These are phyloP conservation scores for Brassica napus DNA, from an alignment of 345 rosid genomes.

Conservation along the genomic window DNA sequence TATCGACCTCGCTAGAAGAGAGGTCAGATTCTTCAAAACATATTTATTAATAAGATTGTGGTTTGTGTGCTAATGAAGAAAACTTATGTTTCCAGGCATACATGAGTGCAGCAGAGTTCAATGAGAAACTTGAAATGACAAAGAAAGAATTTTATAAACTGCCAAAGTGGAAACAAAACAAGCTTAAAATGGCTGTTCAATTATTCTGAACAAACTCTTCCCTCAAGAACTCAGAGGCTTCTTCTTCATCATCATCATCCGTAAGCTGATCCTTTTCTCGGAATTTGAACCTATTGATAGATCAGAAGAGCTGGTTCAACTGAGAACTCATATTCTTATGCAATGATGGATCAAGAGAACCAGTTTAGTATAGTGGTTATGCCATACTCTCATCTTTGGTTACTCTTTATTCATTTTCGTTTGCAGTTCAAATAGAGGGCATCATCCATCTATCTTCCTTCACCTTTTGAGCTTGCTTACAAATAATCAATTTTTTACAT, in stretches of 20 bases:
- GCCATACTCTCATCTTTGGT: not conserved
- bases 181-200: slow-evolving; percentile 83
- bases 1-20: slow-evolving; percentile 89
- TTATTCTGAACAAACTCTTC: slow-evolving; percentile 57
- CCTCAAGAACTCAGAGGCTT: slow-evolving; percentile 22
- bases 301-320: not conserved
- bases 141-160: slow-evolving; percentile 77
- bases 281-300: not conserved
- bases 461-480: slow-evolving; percentile 24
- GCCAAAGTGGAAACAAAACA: slow-evolving; percentile 99
- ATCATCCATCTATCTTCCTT: not conserved
- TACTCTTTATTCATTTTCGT: slow-evolving; percentile 7
- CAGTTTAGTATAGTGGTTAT: not conserved
- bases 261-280: slow-evolving; percentile 19
- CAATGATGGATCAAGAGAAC: slow-evolving; percentile 2
- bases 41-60: not conserved
- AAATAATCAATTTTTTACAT: slow-evolving; percentile 12
- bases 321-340: slow-evolving; percentile 1
- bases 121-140: slow-evolving; percentile 88
- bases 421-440: slow-evolving; percentile 32
- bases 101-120: slow-evolving; percentile 68
- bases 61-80: not conserved
- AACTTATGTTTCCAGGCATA: slow-evolving; percentile 63
- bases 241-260: slow-evolving; percentile 25
- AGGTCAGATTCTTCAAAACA: slow-evolving; percentile 53